Evolutionary conservation across 148 eudicot species (phyloP).

Genomic region (Rhododendron ferrugineum): DNA sequence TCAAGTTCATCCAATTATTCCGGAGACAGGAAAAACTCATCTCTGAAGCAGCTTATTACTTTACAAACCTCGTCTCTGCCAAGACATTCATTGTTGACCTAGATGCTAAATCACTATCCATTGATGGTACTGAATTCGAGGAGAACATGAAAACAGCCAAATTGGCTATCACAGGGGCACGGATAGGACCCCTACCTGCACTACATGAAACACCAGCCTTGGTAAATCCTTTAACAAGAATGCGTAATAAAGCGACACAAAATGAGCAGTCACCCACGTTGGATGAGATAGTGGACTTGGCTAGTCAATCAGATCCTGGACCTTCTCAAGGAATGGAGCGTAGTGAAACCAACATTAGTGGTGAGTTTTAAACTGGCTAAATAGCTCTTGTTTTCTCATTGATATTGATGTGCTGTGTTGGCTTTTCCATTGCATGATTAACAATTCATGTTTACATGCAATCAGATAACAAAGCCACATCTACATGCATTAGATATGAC

Average conservation of each 20-base stretch:
- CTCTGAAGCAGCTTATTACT: conserved; percentile 29
- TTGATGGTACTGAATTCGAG: conserved; percentile 23
- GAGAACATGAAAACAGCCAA: conserved; percentile 21
- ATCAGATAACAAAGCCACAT: not conserved
- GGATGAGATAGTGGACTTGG: conserved; percentile 8
- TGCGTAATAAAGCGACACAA: not conserved
- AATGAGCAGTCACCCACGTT: conserved; percentile 6
- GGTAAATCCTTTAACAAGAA: not conserved
- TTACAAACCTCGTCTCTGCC: conserved; percentile 25
- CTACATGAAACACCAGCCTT: conserved; percentile 3
- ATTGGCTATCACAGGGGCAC: conserved; percentile 9
- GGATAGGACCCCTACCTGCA: not conserved
- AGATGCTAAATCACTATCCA: conserved; percentile 24
- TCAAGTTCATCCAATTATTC: conserved; percentile 25
- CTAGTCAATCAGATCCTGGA: conserved; percentile 6
- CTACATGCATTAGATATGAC: not conserved
- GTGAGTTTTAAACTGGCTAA: conserved; percentile 14
- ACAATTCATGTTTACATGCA: not conserved
- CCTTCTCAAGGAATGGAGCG: conserved; percentile 10
- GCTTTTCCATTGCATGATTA: not conserved
- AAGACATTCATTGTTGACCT: conserved; percentile 24
- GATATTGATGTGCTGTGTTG: not conserved
- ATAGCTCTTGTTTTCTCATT: not conserved
- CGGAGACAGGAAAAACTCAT: conserved; percentile 22
- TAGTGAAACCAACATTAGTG: not conserved